Base-by-base conservation (phyloP, 2,329 filamentous ascomycete species). In the Hypoxylon sp. region DNA sequence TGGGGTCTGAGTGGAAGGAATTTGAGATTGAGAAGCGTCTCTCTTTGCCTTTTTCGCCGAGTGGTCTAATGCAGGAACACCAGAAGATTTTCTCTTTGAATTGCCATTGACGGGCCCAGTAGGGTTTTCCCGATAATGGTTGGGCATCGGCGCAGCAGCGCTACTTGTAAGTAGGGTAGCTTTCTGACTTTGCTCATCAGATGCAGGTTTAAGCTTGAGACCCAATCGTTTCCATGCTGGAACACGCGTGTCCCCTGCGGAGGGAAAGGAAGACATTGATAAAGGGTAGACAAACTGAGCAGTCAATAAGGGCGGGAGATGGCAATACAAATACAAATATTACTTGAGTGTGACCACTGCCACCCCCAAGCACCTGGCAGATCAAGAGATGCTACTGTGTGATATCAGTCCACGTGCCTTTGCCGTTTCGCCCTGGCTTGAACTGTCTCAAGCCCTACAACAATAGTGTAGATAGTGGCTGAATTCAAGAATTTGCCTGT, bases 211-310 rank as follows among this genome's bases (percentile, higher is more conserved):
- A 80, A 88, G 86, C 82, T 88, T 88, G 77, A 89, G 84, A 79
- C 87, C 87, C 83, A 88, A 84, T 82, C 85, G 84, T 77, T 89
- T 89, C 87, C 87, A 89, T 71, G 86, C 86, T 63, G 87, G 87
- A 69, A 86, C 81, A 74, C 81, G 82, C 80, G 82, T 79, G 75
- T 76, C 78, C 73, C 79, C 79, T 73, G 77, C 78, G 75, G 81
- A 78, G 67, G 70, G 59, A 59, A 71, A 59, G 51, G 76, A 74
- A 73, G 81, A 82, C 73, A 79, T 82, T 81, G 85, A 84, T 77
- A 74, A 79, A 75, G 68, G 68, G 68, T 61, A 68, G 73, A 68
- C 65, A 57, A 74, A 68, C 59, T 60, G 67, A 66, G 50, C 63
- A 69, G 63, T 53, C 48, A 51, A 52, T 14, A 37, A 67, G 63